A percentile compares a stretch with the other conserved stretches of the same genome.
Conservation (phyloP, 768 basidiomycete species). For the Porpolomopsis calyptriformis region DNA sequence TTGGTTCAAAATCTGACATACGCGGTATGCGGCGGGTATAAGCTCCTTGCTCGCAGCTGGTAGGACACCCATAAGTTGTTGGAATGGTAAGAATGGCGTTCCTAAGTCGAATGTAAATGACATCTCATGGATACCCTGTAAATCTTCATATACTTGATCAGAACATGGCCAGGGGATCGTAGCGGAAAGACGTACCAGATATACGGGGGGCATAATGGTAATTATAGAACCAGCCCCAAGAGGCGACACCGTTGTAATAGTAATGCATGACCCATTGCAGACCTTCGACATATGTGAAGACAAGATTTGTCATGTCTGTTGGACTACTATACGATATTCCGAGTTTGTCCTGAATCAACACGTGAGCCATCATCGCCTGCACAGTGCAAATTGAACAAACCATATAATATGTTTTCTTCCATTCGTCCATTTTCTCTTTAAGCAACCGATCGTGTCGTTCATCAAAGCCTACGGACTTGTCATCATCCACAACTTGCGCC, state of each 20-base stretch:
- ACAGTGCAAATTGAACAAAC: constrained; percentile 28
- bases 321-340: constrained; percentile 67
- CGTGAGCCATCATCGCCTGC: neutral
- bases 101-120: constrained; percentile 81
- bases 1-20: constrained; percentile 23
- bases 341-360: constrained; percentile 60
- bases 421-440: constrained; percentile 79
- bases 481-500: constrained; percentile 65
- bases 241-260: constrained; percentile 94
- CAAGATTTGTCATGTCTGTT: constrained; percentile 56
- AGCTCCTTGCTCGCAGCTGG: constrained; percentile 85
- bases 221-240: constrained; percentile 98
- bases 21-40: constrained; percentile 79
- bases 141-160: constrained; percentile 21
- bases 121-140: constrained; percentile 70
- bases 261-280: constrained; percentile 99
- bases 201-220: constrained; percentile 98
- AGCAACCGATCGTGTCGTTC: constrained; percentile 62
- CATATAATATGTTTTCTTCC: constrained; percentile 87
- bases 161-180: constrained; percentile 2
- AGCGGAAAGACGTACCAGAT: constrained; percentile 48
- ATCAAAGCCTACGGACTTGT: constrained; percentile 68
- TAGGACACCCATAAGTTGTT: constrained; percentile 97
- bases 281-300: constrained; percentile 82
- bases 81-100: constrained; percentile 81